These are phyloP conservation scores for Xylaria acuta DNA, from an alignment of 495 filamentous ascomycete genomes.

Conservation along the genomic window DNA sequence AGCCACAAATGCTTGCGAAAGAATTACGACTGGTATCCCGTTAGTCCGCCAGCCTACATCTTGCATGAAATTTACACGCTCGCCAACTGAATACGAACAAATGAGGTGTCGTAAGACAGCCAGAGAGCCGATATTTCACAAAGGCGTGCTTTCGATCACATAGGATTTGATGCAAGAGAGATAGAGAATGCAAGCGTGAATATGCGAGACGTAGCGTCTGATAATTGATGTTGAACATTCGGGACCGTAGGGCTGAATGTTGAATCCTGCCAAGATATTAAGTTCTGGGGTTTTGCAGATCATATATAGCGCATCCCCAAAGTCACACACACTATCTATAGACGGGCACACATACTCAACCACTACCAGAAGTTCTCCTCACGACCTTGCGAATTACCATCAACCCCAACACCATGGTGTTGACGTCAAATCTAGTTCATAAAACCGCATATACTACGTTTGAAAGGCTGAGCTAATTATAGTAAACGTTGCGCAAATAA, in stretches of 20 bases:
- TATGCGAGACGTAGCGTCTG: not conserved
- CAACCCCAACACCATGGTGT: not conserved
- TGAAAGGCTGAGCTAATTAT: not conserved
- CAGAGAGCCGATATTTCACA: not conserved
- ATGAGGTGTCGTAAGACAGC: not conserved
- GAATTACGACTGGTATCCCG: not conserved
- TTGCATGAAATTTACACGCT: not conserved
- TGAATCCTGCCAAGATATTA: slow-evolving; percentile 11
- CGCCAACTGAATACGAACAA: not conserved
- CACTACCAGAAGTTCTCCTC: not conserved
- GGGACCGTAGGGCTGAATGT: slow-evolving; percentile 24
- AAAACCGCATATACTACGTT: not conserved
- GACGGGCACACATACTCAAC: not conserved
- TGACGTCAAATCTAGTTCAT: not conserved
- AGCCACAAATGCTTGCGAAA: slow-evolving; percentile 19
- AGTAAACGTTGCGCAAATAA: slow-evolving; percentile 4
- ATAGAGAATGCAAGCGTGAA: not conserved
- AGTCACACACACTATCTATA: not conserved
- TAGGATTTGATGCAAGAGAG: not conserved
- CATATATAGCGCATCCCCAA: not conserved
- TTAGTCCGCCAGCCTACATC: not conserved
- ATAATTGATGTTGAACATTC: not conserved
- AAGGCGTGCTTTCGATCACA: not conserved
- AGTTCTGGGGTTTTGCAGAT: slow-evolving; percentile 14
- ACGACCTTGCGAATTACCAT: not conserved